Conservation (phyloP, 768 basidiomycete species). For the Suillus brevipes region DNA sequence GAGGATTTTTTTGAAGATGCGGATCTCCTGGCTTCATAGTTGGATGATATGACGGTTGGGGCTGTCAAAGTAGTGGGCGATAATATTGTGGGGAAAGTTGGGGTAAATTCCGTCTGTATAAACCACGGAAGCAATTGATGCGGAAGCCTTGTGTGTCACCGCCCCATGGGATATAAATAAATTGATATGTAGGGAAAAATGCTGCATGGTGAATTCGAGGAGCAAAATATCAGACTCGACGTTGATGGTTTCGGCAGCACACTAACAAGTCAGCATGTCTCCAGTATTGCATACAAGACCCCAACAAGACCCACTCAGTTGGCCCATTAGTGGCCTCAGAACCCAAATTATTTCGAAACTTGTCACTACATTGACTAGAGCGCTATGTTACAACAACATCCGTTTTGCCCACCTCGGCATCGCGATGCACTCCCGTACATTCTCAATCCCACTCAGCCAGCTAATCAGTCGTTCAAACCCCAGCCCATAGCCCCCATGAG, state of each 20-base stretch:
- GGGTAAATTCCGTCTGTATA: background rate
- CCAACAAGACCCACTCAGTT: background rate
- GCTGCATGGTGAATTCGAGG: background rate
- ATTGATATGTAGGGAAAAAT: background rate
- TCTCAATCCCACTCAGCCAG: constrained; percentile 85
- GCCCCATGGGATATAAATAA: background rate
- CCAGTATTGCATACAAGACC: background rate
- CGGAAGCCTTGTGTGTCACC: background rate
- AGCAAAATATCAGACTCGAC: background rate
- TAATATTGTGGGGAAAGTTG: background rate
- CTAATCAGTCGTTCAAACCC: constrained; percentile 91
- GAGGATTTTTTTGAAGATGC: background rate
- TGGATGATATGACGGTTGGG: background rate
- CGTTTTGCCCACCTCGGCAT: constrained; percentile 89
- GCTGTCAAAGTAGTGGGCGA: background rate
- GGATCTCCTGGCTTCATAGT: background rate
- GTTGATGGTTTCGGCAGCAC: too few species aligned
- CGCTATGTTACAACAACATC: constrained; percentile 57
- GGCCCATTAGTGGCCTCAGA: background rate
- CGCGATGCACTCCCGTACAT: constrained; percentile 89
- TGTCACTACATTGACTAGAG: background rate
- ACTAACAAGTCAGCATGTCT: background rate
- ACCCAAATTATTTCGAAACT: background rate
- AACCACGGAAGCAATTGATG: background rate
- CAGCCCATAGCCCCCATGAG: constrained; percentile 95